These are phyloP conservation scores for Zangia roseola DNA, from an alignment of 768 basidiomycete species.

Conservation along the genomic window DNA sequence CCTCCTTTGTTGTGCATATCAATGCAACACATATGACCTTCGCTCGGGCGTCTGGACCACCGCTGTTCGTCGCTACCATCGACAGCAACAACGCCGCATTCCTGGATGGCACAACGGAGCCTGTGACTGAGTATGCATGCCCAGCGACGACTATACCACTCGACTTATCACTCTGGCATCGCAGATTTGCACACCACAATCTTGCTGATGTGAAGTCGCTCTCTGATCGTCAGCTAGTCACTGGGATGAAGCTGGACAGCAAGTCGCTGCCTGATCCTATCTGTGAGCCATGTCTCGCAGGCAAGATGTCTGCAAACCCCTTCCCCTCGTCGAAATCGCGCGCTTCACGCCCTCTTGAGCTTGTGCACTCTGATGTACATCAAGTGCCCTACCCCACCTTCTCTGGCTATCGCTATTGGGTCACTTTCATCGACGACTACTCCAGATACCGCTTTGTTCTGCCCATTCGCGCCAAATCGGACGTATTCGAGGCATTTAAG, in stretches of 20 bases:
- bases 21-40: background rate
- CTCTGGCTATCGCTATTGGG: too few species aligned
- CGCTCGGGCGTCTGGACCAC: background rate
- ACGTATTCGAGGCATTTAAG: too few species aligned
- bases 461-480: slow-evolving; percentile 3
- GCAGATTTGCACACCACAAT: slow-evolving; percentile 28
- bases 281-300: too few species aligned
- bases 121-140: background rate
- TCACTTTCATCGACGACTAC: background rate
- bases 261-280: too few species aligned
- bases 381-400: too few species aligned
- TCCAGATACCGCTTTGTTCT: background rate
- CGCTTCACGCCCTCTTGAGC: too few species aligned
- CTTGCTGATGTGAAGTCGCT: slow-evolving; percentile 20
- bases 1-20: slow-evolving; percentile 8
- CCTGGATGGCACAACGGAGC: slow-evolving; percentile 15
- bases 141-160: slow-evolving; percentile 7
- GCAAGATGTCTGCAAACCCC: too few species aligned
- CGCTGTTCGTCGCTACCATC: slow-evolving; percentile 1
- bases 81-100: slow-evolving; percentile 17
- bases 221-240: slow-evolving; percentile 12
- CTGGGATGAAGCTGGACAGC: too few species aligned
- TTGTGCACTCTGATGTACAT: too few species aligned
- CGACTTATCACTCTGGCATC: slow-evolving; percentile 21
- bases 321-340: too few species aligned